Base-by-base conservation (phyloP, 805 yeast species). In the Barnettozyma californica region DNA sequence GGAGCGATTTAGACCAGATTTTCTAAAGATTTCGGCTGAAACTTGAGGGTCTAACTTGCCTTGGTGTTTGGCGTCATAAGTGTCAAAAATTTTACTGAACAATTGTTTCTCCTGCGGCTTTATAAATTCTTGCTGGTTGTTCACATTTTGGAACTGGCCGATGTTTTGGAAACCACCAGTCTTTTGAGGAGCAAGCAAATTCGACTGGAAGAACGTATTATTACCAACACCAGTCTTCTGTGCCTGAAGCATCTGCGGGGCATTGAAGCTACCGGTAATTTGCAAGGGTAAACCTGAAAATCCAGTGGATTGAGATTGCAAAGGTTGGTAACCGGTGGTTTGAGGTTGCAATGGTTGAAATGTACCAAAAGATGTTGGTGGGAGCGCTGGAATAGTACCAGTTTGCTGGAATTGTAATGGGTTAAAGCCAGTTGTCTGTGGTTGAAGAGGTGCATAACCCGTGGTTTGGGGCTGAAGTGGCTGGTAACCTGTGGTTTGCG, bases 11-110 rank as follows among this genome's bases (percentile, higher is more conserved):
- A 94, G 77, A 2, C 98, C 98, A 19, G 96, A 86, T 68, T 94
- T 92, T 47, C 94, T 83, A 65, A 94, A 90, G 42, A 94, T 83
- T 48, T 80, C 80, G 45, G 92, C 87, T 2, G 97, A 97, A 11
- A 83, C 80, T 23, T 79, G 78, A 14, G 97, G 96, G 49, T 82
- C 84, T 51, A 92, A 73, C 53, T 68, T 79, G 0, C 98, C 98
- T 40, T 70, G 69, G 42, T 75, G 75, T 37, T 71, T 60, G 14
- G 80, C 70, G 61, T 91, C 97, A 89, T 96, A 92, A 37, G 94
- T 90, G 47, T 76, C 77, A 69, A 94, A 92, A 50, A 92, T 87
- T 44, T 84, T 87, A 60, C 87, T 95, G 68, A 91, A 92, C 49
- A 89, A 81, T 48, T 75, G 75, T 63, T 89, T 91, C 63, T 92